Percentiles rank a stretch among this genome's conserved stretches.
These are phyloP conservation scores for Hymenoscyphus repandus DNA, from an alignment of 2,329 filamentous ascomycete genomes.

Conservation along the genomic window DNA sequence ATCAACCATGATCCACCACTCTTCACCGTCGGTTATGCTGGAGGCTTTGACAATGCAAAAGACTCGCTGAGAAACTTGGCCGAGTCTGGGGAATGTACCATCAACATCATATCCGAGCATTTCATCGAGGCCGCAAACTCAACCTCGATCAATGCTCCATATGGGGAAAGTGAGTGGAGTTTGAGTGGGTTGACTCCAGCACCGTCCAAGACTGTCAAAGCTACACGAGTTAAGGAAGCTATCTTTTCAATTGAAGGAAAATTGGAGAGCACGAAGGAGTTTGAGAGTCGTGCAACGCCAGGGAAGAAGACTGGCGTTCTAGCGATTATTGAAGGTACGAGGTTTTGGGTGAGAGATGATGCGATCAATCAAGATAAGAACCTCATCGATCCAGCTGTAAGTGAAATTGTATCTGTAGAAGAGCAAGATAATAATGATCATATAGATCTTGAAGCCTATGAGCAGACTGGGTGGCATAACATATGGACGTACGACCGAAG, in stretches of 20 bases:
- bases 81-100: slow-evolving; percentile 68
- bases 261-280: slow-evolving; percentile 70
- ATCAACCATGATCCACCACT: slow-evolving; percentile 82
- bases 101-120: slow-evolving; percentile 83
- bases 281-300: slow-evolving; percentile 63
- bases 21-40: slow-evolving; percentile 58
- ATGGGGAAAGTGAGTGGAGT: slow-evolving; percentile 73
- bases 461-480: slow-evolving; percentile 80
- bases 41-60: slow-evolving; percentile 52
- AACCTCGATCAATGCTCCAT: slow-evolving; percentile 72
- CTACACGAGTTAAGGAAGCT: slow-evolving; percentile 73
- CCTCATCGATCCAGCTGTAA: slow-evolving; percentile 64
- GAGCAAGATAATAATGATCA: slow-evolving; percentile 4
- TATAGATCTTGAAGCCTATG: slow-evolving; percentile 65
- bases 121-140: slow-evolving; percentile 85
- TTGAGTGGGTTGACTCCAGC: slow-evolving; percentile 70
- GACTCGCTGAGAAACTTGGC: slow-evolving; percentile 73
- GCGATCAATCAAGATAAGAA: slow-evolving; percentile 74
- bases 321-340: slow-evolving; percentile 73
- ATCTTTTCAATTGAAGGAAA: slow-evolving; percentile 79
- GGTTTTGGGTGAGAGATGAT: slow-evolving; percentile 88
- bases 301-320: slow-evolving; percentile 72
- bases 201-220: slow-evolving; percentile 58
- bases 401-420: not conserved
- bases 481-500: slow-evolving; percentile 67